Conservation (phyloP, 257 asterid species). For the Thymus mandschuricus region DNA sequence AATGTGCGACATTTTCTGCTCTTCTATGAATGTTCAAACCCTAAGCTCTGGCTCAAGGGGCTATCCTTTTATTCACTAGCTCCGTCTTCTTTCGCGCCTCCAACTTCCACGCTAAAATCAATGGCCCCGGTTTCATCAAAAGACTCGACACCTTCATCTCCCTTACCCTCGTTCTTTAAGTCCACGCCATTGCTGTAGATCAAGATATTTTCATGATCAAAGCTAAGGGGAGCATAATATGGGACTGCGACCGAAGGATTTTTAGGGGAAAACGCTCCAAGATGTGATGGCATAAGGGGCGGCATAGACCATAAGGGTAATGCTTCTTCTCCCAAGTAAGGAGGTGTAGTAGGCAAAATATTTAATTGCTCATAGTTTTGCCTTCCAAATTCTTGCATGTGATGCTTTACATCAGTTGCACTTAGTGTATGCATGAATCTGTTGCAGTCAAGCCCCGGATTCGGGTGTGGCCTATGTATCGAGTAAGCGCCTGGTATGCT, state of each 20-base stretch:
- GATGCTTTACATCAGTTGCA: slow-evolving; percentile 36
- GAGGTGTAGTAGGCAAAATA: slow-evolving; percentile 47
- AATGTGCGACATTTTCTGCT: slow-evolving; percentile 35
- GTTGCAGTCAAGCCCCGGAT: slow-evolving; percentile 39
- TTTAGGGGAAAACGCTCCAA: slow-evolving; percentile 38
- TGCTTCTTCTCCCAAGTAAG: slow-evolving; percentile 53
- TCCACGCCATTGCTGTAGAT: slow-evolving; percentile 23
- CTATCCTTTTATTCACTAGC: slow-evolving; percentile 41
- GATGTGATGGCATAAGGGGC: slow-evolving; percentile 50
- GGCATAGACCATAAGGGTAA: slow-evolving; percentile 62
- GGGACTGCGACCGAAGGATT: slow-evolving; percentile 35
- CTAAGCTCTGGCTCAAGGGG: slow-evolving; percentile 34
- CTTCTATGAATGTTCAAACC: slow-evolving; percentile 34
- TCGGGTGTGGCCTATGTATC: slow-evolving; percentile 60
- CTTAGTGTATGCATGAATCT: no score
- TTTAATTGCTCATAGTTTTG: slow-evolving; percentile 38
- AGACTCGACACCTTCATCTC: slow-evolving; percentile 5
- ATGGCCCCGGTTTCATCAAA: slow-evolving; percentile 17
- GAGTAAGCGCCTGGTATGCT: slow-evolving; percentile 68
- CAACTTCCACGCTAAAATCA: slow-evolving; percentile 47
- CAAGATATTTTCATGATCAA: slow-evolving; percentile 29
- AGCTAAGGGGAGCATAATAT: slow-evolving; percentile 33
- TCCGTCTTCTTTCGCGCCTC: slow-evolving; percentile 34
- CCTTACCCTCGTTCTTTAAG: slow-evolving; percentile 34
- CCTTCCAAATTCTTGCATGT: slow-evolving; percentile 49